Evolutionary conservation across 768 basidiomycete species (phyloP).

Genomic region (Pleurotus djamor): DNA sequence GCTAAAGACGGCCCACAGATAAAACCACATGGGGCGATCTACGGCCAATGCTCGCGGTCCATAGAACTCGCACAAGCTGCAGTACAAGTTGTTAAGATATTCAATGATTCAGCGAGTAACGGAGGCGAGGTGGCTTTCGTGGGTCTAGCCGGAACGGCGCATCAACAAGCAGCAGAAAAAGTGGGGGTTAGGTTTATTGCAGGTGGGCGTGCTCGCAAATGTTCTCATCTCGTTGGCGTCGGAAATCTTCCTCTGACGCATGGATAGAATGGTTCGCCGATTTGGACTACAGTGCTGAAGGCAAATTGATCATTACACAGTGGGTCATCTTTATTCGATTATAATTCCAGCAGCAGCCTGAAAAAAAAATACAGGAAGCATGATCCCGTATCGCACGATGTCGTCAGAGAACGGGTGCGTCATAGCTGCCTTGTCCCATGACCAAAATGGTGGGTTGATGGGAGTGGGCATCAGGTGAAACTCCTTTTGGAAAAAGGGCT

Average conservation of each 20-base stretch:
- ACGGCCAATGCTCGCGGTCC: constrained; percentile 56
- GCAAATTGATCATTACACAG: constrained; percentile 62
- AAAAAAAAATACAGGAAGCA: constrained; percentile 39
- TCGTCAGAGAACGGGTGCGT: constrained; percentile 42
- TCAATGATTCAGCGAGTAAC: constrained; percentile 21
- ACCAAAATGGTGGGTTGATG: neutral
- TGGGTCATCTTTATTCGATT: constrained; percentile 15
- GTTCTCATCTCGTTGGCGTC: no score
- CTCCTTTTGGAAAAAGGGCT: constrained; percentile 37
- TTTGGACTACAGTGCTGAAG: constrained; percentile 54
- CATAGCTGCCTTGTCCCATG: neutral
- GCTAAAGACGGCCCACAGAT: constrained; percentile 28
- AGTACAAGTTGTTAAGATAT: constrained; percentile 52
- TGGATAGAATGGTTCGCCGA: constrained; percentile 67
- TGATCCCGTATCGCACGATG: constrained; percentile 38
- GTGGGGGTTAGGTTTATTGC: constrained; percentile 60
- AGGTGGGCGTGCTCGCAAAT: constrained; percentile 28
- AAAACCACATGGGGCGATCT: constrained; percentile 62
- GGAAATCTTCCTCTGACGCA: no score
- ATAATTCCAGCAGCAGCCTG: neutral
- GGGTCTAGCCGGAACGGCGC: constrained; percentile 62
- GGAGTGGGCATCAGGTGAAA: constrained; percentile 29
- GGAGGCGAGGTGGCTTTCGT: constrained; percentile 44
- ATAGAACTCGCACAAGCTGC: constrained; percentile 53
- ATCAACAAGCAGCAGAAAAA: constrained; percentile 55